These are phyloP conservation scores for Gaillardinia entomophila DNA, from an alignment of 805 yeast species.

Conservation along the genomic window DNA sequence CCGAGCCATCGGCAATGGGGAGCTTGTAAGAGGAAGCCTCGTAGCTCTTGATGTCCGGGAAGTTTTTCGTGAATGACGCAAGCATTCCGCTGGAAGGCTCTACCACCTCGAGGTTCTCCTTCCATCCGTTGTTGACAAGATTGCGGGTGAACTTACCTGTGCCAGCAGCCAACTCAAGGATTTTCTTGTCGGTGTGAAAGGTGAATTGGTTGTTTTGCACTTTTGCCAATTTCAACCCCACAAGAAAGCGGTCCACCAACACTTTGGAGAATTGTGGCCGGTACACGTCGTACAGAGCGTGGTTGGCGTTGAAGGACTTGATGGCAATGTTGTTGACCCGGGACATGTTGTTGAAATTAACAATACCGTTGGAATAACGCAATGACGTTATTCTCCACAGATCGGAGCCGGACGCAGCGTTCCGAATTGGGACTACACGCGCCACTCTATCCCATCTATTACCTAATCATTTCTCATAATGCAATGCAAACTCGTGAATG, in stretches of 20 bases:
- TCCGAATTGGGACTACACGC: too few relatives aligned
- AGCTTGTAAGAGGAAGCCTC: slow-evolving; percentile 34
- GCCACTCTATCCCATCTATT: too few relatives aligned
- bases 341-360: background rate
- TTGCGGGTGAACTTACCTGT: slow-evolving; percentile 58
- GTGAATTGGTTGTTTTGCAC: slow-evolving; percentile 1
- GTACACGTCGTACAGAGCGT: slow-evolving; percentile 43
- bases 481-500: too few relatives aligned
- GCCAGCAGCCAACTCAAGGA: slow-evolving; percentile 54
- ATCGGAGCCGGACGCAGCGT: too few relatives aligned
- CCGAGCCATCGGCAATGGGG: slow-evolving; percentile 39
- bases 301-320: slow-evolving; percentile 47
- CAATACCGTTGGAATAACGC: too few relatives aligned
- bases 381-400: too few relatives aligned
- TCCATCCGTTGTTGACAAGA: slow-evolving; percentile 35
- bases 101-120: slow-evolving; percentile 34
- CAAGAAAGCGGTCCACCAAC: slow-evolving; percentile 40
- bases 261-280: slow-evolving; percentile 44
- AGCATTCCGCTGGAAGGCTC: slow-evolving; percentile 60
- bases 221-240: slow-evolving; percentile 24
- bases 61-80: slow-evolving; percentile 37
- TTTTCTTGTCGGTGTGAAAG: slow-evolving; percentile 15
- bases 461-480: too few relatives aligned
- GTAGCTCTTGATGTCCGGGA: slow-evolving; percentile 33
- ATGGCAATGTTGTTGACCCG: slow-evolving; percentile 35